Evolutionary conservation across 768 basidiomycete species (phyloP), one percentile per base, ranked within the genome.

Genomic region (Suillus tomentosus): DNA sequence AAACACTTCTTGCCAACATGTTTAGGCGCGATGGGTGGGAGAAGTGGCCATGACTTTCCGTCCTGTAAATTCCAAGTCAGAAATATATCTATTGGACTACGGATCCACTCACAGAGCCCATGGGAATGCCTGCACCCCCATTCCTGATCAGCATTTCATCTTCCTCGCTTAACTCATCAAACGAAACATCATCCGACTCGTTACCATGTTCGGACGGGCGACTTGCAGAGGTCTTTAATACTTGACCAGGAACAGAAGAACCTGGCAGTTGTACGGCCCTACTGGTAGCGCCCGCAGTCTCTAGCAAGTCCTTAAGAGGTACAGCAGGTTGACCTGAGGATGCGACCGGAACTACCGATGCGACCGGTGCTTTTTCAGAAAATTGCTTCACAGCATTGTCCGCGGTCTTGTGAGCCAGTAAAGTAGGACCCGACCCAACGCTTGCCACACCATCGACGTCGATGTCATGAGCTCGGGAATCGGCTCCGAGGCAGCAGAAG

Each of bases 91-190:
- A 42, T 42, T 19, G 17, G 10, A 58, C 17, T 17, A 45, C 42
- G 54, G 36, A 60, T 55, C 48, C 6, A 82, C 90, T 76, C 76
- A 94, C 94, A 61, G 91, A 86, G 36, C 92, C 94, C 51, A 94
- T 83, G 36, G 94, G 95, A 61, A 96, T 96, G 37, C 95, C 95
- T 62, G 91, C 88, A 7, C 95, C 94, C 45, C 94, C 94, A 62
- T 88, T 88, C 74, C 85, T 80, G 64, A 95, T 93, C 54, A 96
- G 78, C 67, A 86, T 81, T 67, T 92, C 90, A 74, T 95, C 94
- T 65, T 95, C 57, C 64, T 94, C 92, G 40, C 9, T 31, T 45
- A 42, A 17, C 22, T 62, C 54, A 34, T 56, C 39, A 19, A 40
- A 27, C 8, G 17, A n/a, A 39, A 17, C 82, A 57, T 83, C 82